Base-by-base conservation (phyloP, 495 filamentous ascomycete species). In the Glutinoglossum americanum region DNA sequence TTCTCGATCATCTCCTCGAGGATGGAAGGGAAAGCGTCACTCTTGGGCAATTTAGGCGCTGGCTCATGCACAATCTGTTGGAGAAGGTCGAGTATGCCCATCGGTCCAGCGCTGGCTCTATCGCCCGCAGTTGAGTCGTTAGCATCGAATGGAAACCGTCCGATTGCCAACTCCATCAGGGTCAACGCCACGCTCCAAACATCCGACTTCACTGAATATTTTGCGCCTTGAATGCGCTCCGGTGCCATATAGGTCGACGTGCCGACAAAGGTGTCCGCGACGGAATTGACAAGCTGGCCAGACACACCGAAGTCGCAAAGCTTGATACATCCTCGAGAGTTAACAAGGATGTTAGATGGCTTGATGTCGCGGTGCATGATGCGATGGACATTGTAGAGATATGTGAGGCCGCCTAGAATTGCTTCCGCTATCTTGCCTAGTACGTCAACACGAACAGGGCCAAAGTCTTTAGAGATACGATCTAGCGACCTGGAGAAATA, bases 281-380 rank as follows among this genome's bases (percentile, higher is more conserved):
- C 85, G 11, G 90, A 96, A 69, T 96, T 96, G 63, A 94, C 85
- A 1, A 95, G 79, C 71, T 97, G 92, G 58, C 88, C 89, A 8
- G 89, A 94, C 13, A 98, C 92, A 54, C 92, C 92, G 67, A 98
- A 98, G 67, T 98, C 92, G 69, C 93, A 97, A 6, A 98, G 78
- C 70, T 97, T 98, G 74, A 98, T 98, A 60, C 82, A 79, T 3
- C 92, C 92, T 23, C 82, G 80, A 2, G 89, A 94, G 72, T 94
- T 97, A 66, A 97, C 85, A 37, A 97, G 74, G 54, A 98, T 83
- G 67, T 98, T 98, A 44, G 92, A 97, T 1, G 92, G 92, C 65
- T 98, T 98, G 72, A 98, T 94, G 68, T 98, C 92, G 61, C 92
- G 82, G 66, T 98, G 92, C 84, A 98, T 95, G 65, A 98, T 98